Percentiles rank a stretch among this genome's conserved stretches.
These are phyloP conservation scores for Geranium rotundifolium DNA, from an alignment of 345 rosid species.

Conservation along the genomic window DNA sequence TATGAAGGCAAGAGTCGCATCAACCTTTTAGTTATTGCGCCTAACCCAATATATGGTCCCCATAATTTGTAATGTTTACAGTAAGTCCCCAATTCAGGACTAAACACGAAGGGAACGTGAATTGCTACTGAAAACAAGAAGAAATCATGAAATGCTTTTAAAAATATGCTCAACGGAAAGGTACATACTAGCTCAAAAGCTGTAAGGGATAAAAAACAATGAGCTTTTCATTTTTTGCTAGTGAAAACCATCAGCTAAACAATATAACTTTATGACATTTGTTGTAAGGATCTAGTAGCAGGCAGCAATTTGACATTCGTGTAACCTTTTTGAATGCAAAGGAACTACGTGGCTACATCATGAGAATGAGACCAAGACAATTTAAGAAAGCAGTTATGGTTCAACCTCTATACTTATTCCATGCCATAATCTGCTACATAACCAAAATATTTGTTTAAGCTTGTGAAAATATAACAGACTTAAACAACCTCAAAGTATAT, in stretches of 20 bases:
- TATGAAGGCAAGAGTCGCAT: too few species aligned
- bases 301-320: not conserved
- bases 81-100: not conserved
- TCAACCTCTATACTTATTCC: too few species aligned
- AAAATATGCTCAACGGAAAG: not conserved
- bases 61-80: too few species aligned
- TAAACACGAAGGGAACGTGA: not conserved
- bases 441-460: not conserved
- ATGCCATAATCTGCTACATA: too few species aligned
- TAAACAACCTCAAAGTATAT: too few species aligned
- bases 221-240: not conserved
- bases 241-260: not conserved
- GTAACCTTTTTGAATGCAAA: not conserved
- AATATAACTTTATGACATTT: not conserved
- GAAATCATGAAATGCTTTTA: too few species aligned
- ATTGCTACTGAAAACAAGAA: too few species aligned
- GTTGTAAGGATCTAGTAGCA: too few species aligned
- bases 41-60: too few species aligned
- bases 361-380: not conserved
- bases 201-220: too few species aligned
- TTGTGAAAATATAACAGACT: not conserved
- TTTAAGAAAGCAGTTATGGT: too few species aligned
- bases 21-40: too few species aligned
- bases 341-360: not conserved
- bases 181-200: not conserved